Base-by-base conservation (phyloP, 176 grass and related monocot genomes). In the Oropetium thomaeum region DNA sequence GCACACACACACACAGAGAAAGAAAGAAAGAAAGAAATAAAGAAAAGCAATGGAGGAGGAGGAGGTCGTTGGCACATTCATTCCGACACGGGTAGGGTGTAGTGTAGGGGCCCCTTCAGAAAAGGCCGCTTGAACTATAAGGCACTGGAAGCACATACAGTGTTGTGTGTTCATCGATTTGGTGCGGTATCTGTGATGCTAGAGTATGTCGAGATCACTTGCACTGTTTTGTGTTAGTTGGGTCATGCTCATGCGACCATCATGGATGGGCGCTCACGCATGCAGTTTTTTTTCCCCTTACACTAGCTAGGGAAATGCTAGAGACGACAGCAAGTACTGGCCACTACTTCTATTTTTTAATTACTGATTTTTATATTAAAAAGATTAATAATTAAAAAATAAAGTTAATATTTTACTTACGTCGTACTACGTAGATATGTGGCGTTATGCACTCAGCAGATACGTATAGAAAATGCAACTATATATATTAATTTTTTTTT, bases 211-310 rank as follows among this genome's bases (percentile, higher is more conserved):
- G 31, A 42, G 10, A 10, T 82, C 80, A 73, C 49, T 33, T 5
- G 49, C 45, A 31, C 35, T 30, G 14, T 62, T 44, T 54, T 65
- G 14, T 62, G 61, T 54, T 65, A 8, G 80, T 82, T 82, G 38
- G 70, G 70, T 75, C 70, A 82, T 65, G 80, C 80, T 75, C 70
- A 82, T 65, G 80, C 80, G 27, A 32, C 61, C 37, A 58, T 58
- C 70, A 58, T 35, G 66, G 69, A n/a, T n/a, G n/a, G n/a, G n/a
- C n/a, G n/a, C n/a, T n/a, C n/a, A n/a, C n/a, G n/a, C n/a, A n/a
- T n/a, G n/a, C n/a, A n/a, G n/a, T n/a, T n/a, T n/a, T n/a, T n/a
- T n/a, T n/a, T n/a, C n/a, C n/a, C n/a, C n/a, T n/a, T n/a, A n/a
- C n/a, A n/a, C n/a, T n/a, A n/a, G n/a, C n/a, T n/a, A n/a, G n/a